Evolutionary conservation across 257 asterid species (phyloP).

Genomic region (Plantago major): DNA sequence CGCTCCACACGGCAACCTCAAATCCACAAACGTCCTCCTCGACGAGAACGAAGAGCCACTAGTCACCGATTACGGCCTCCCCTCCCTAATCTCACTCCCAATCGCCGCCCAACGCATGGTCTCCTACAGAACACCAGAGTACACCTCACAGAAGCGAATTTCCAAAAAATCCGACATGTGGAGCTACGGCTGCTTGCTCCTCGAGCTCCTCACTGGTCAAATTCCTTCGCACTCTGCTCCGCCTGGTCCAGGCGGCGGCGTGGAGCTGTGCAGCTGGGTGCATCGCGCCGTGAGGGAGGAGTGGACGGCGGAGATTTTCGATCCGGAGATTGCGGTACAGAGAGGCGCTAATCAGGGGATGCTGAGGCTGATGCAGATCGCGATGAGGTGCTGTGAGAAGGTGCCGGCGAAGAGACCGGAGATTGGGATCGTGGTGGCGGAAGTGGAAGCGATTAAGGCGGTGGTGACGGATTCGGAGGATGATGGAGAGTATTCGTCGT

Average conservation of each 20-base stretch:
- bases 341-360: slow-evolving; percentile 41
- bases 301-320: slow-evolving; percentile 71
- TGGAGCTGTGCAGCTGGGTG: slow-evolving; percentile 61
- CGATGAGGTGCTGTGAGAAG: slow-evolving; percentile 66
- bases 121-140: slow-evolving; percentile 62
- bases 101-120: slow-evolving; percentile 62
- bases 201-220: slow-evolving; percentile 59
- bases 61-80: slow-evolving; percentile 46
- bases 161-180: slow-evolving; percentile 56
- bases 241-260: slow-evolving; percentile 41
- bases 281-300: slow-evolving; percentile 65
- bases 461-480: slow-evolving; percentile 41
- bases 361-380: slow-evolving; percentile 62
- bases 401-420: slow-evolving; percentile 48
- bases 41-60: slow-evolving; percentile 32
- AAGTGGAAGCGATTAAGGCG: slow-evolving; percentile 42
- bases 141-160: slow-evolving; percentile 25
- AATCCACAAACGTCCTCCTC: slow-evolving; percentile 63
- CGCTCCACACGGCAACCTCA: slow-evolving; percentile 67
- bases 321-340: slow-evolving; percentile 35
- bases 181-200: slow-evolving; percentile 65
- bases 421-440: slow-evolving; percentile 40
- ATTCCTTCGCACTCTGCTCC: slow-evolving; percentile 52
- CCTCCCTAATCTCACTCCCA: slow-evolving; percentile 44
- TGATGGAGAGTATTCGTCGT: slow-evolving; percentile 27